phyloP scores from a whole-genome alignment of 495 filamentous ascomycete species.

The Xylaria longipes region DNA sequence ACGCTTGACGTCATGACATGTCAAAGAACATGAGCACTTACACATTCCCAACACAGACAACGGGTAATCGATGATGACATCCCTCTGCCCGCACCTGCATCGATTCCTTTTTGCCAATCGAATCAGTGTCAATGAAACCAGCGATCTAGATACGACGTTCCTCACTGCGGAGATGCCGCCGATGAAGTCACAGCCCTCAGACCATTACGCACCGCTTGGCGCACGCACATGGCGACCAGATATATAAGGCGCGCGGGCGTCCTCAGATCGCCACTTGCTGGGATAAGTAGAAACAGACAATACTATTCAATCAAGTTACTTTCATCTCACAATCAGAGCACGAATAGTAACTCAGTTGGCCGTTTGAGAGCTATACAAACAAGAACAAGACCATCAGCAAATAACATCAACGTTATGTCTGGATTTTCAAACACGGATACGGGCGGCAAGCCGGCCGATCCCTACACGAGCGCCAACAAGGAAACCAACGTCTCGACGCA shows the following conservation, averaged over 20 bases:
- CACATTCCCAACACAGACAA: not conserved
- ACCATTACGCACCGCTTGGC: not conserved
- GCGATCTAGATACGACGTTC: not conserved
- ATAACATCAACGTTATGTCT: conserved; percentile 34
- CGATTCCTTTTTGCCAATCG: not conserved
- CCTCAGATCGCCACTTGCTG: not conserved
- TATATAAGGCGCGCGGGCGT: not conserved
- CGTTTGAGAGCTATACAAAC: not conserved
- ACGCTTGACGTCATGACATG: conserved; percentile 16
- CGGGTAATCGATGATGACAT: conserved; percentile 20
- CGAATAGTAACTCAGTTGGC: not conserved
- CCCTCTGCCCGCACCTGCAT: not conserved
- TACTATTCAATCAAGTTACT: not conserved
- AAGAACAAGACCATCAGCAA: not conserved
- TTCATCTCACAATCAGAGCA: not conserved
- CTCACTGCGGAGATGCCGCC: not conserved
- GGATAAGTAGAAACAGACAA: not conserved
- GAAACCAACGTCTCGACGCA: conserved; percentile 66
- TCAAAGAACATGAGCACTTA: conserved; percentile 10
- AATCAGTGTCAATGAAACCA: not conserved
- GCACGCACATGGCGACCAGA: not conserved
- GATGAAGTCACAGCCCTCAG: conserved; percentile 2
- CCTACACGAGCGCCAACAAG: conserved; percentile 78
- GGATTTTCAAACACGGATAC: conserved; percentile 65
- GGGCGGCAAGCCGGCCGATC: conserved; percentile 67